Evolutionary conservation across 73 alveolate genomes (phyloP), one percentile per base, ranked within the genome.

Genomic region (Paramecium primaurelia): DNA sequence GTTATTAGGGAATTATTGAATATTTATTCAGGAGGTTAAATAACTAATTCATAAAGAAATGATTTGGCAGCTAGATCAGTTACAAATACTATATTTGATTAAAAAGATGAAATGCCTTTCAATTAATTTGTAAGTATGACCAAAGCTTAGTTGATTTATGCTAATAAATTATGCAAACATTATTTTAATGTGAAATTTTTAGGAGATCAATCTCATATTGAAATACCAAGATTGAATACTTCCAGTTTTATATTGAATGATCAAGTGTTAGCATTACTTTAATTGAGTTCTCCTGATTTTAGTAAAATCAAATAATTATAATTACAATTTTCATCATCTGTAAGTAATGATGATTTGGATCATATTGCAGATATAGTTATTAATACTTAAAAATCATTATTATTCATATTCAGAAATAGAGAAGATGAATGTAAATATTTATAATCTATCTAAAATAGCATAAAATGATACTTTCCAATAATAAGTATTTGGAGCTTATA

Each of bases 61-160:
- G 89, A 77, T 77, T 77, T 77, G 47, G 89, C 71, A 5, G 89
- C 89, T 4, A 37, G 89, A 44, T 77, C 89, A 40, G 89, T 77
- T 14, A 38, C 89, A 40, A 77, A 77, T 44, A 16, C 64, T 4
- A 77, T 77, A 38, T 77, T 77, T 77, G 89, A 77, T 77, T 12
- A 80, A 47, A 80, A 28, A 42, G 91, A 34, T 32, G 64, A 28
- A 40, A 9, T 77, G 42, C 89, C 89, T 0, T 77, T 77, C 71
- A 36, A 77, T 77, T 10, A 42, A 42, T 77, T 77, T 38, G 47
- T 77, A 3, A 44, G 59, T n/a, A 42, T 25, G 44, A 47, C 71
- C 18, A 77, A 77, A 18, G 37, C 64, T 12, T n/a, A 77, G 47
- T 77, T 77, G 71, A 77, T 77, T 0, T 77, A 77, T 42, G 89